Evolutionary conservation across 2,329 filamentous ascomycete genomes (phyloP).

Genomic region (Ceratocystis lukuohia): DNA sequence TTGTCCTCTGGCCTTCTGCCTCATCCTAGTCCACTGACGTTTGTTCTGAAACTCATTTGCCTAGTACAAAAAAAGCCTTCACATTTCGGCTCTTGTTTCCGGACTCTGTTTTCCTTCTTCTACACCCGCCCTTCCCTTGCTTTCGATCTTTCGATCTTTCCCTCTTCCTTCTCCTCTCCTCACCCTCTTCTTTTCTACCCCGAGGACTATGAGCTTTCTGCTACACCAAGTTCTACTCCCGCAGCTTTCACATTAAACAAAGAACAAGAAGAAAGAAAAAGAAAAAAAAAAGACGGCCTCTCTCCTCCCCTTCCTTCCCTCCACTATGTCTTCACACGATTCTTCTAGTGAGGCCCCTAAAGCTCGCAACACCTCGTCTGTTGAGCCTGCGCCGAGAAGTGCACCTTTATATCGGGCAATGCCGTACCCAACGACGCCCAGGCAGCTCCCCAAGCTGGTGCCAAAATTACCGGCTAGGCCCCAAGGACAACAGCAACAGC

Average conservation of each 20-base stretch:
- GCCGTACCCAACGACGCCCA: not conserved
- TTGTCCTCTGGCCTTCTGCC: constrained; percentile 2
- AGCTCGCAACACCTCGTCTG: not conserved
- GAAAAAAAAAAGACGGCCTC: not conserved
- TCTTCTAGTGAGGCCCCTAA: constrained; percentile 9
- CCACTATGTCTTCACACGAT: not conserved
- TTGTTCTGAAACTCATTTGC: not conserved
- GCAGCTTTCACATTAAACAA: not conserved
- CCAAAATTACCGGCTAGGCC: not conserved
- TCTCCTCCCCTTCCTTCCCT: not conserved
- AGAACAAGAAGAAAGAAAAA: not conserved
- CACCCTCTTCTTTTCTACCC: not conserved
- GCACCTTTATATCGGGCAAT: constrained; percentile 14
- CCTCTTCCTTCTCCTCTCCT: not conserved
- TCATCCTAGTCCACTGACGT: not conserved
- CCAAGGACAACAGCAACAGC: not conserved
- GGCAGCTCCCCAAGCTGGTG: not conserved
- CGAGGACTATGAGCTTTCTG: not conserved
- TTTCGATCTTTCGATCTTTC: not conserved
- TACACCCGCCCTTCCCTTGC: not conserved
- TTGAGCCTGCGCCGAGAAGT: constrained; percentile 12
- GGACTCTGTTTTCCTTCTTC: not conserved
- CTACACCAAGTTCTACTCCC: not conserved
- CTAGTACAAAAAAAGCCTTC: no score
- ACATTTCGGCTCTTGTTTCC: constrained; percentile 5